Evolutionary conservation across 1,139 yeast genomes (phyloP), one percentile per base, ranked within the genome.

Genomic region (Candida dubliniensis): DNA sequence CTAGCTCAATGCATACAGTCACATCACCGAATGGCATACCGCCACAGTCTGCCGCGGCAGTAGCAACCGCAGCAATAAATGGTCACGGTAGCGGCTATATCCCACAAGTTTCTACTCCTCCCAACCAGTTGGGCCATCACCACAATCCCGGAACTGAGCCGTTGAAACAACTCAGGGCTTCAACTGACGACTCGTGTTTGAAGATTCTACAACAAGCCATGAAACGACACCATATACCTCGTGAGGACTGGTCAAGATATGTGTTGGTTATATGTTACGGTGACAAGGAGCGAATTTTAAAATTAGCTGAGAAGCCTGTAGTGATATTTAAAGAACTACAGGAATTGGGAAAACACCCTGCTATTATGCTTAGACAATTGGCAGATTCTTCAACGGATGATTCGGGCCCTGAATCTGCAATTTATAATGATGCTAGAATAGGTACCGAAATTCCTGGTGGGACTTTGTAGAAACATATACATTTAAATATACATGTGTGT

Each of bases 181-280:
- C 95, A 2, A 84, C 90, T 23, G 96, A 91, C 48, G 98, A 91
- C 58, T 90, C 97, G 1, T 90, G 97, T 62, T 82, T 87, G 56
- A 88, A 87, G 63, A 86, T 93, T 25, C 68, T 93, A 41, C 96
- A 89, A 56, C 90, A 87, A 34, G 97, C 96, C 4, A 84, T 90
- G 86, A 82, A 84, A 53, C 77, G 95, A 51, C 96, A 91, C 66
- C 85, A 83, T 51, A 77, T 93, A 45, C 82, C 82, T 26, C 79
- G 84, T 33, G 85, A 81, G 43, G 96, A 90, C 60, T 87, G 96
- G 95, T 77, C 87, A 44, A 87, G 88, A 55, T 91, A 90, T 59
- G 96, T 93, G 1, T 71, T 93, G 45, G 91, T 91, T 25, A 87
- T 93, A 12, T 87, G 96, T 59, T 90, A 89, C 61, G 96, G 95